These are phyloP conservation scores for Bacterosira constricta DNA, from an alignment of 108 stramenopile species.

Conservation along the genomic window DNA sequence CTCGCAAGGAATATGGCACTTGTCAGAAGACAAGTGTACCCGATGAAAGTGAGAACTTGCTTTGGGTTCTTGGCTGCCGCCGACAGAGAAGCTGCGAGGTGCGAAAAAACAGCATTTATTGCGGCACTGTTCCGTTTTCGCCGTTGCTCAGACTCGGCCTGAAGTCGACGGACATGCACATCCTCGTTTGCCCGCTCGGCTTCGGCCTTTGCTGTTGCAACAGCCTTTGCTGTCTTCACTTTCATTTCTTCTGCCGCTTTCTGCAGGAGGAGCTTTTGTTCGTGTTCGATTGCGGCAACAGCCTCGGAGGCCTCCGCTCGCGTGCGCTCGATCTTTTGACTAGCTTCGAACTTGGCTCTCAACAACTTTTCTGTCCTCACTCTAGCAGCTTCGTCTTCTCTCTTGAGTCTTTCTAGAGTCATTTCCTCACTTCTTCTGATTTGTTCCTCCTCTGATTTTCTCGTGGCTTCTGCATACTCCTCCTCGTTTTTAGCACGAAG, in stretches of 20 bases:
- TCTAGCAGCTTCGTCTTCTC: conserved; percentile 57
- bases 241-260: conserved; percentile 49
- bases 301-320: conserved; percentile 41
- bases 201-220: conserved; percentile 66
- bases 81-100: conserved; percentile 25
- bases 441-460: conserved; percentile 42
- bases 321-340: conserved; percentile 39
- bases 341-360: conserved; percentile 57
- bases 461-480: conserved; percentile 44
- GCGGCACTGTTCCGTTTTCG: conserved; percentile 65
- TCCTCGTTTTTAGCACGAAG: conserved; percentile 51
- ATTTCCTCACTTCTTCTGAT: conserved; percentile 41
- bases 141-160: conserved; percentile 67
- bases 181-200: conserved; percentile 86
- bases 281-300: conserved; percentile 29
- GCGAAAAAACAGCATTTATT: conserved; percentile 53
- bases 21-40: conserved; percentile 39
- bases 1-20: conserved; percentile 51
- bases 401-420: conserved; percentile 42
- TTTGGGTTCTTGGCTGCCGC: conserved; percentile 41
- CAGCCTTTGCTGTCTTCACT: conserved; percentile 51
- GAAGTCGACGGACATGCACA: conserved; percentile 56
- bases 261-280: conserved; percentile 34
- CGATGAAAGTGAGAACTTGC: conserved; percentile 48
- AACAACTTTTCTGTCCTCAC: conserved; percentile 34